Percentiles rank a stretch among this genome's conserved stretches.
These are phyloP conservation scores for Fusarium fujikuroi DNA, from an alignment of 2,329 filamentous ascomycete species.

Conservation along the genomic window DNA sequence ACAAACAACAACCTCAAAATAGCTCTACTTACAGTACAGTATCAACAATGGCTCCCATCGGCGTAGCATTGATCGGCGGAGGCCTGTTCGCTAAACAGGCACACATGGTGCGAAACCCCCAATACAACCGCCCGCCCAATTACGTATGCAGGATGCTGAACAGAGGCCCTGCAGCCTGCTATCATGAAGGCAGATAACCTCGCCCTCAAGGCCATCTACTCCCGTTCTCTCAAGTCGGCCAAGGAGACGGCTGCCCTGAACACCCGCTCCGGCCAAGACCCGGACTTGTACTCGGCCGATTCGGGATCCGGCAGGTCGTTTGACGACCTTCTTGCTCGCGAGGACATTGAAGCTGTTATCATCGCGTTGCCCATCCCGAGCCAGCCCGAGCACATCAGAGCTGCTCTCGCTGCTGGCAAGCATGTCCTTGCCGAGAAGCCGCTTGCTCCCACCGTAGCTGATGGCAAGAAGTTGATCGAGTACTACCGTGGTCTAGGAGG, in stretches of 20 bases:
- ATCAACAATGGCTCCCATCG: constrained; percentile 52
- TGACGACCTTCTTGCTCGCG: constrained; percentile 62
- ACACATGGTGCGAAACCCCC: constrained; percentile 58
- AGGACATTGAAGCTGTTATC: constrained; percentile 66
- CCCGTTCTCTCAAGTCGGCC: constrained; percentile 69
- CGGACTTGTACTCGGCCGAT: constrained; percentile 69
- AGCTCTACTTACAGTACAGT: background rate
- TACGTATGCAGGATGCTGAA: constrained; percentile 19
- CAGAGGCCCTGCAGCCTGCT: constrained; percentile 59
- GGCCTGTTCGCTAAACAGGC: constrained; percentile 71
- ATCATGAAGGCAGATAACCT: constrained; percentile 63
- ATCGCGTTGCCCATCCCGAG: constrained; percentile 71
- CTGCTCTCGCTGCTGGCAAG: constrained; percentile 71
- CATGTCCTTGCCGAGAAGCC: constrained; percentile 78
- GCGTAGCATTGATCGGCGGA: constrained; percentile 70
- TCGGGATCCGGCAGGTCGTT: constrained; percentile 58
- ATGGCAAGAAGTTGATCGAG: constrained; percentile 54
- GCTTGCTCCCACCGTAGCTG: constrained; percentile 67
- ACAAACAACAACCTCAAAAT: background rate
- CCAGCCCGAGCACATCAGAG: constrained; percentile 68
- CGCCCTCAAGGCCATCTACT: constrained; percentile 73
- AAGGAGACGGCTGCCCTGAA: constrained; percentile 55
- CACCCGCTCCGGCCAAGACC: constrained; percentile 41
- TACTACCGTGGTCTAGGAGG: constrained; percentile 46
- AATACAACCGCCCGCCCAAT: background rate